Base-by-base conservation (phyloP, 1,284 basidiomycete species). In the Pholiota adiposa region DNA sequence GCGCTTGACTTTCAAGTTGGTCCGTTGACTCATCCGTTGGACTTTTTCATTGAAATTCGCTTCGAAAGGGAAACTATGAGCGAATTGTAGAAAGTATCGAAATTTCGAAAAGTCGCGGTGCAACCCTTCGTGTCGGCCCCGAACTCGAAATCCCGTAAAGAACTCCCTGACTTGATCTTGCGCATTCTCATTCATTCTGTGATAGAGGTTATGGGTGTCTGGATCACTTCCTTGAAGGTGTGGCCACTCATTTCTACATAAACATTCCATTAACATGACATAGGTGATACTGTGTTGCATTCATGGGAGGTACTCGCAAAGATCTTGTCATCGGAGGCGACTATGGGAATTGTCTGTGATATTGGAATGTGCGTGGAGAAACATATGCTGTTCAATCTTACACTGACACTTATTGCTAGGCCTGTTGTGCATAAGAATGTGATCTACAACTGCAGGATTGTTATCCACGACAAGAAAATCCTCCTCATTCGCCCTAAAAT, bases 351-450 rank as follows among this genome's bases (percentile, higher is more conserved):
- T 58, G 79, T 98, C 23, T 97, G 95, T 69, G 96, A 98, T 73
- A 86, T 98, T 54, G 96, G 96, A 67, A 97, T 98, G 96, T 94
- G 53, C 66, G 93, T 78, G 5, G 12, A 25, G 7, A 2, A 31
- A 5, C 9, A 12, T 23, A 40, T 9, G 48, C 43, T 18, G 25
- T 41, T n/a, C n/a, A 38, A 23, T 19, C 50, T 34, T 19, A 41
- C 40, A 61, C 58, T 36, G 61, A 54, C 36, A 31, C 33, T 31
- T 5, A 11, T 44, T 31, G 18, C 44, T 14, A 97, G 95, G 95
- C 97, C 97, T 0, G 84, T 98, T 51, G 84, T 90, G 3, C 97
- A 98, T 82, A 97, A 98, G 81, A 97, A 97, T 69, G 94, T 95
- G 53, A 95, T 93, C 62, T 99, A 98, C 80, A 99, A 99, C 72